Base-by-base conservation (phyloP, 2,329 filamentous ascomycete species). In the Corynespora cassiicola region DNA sequence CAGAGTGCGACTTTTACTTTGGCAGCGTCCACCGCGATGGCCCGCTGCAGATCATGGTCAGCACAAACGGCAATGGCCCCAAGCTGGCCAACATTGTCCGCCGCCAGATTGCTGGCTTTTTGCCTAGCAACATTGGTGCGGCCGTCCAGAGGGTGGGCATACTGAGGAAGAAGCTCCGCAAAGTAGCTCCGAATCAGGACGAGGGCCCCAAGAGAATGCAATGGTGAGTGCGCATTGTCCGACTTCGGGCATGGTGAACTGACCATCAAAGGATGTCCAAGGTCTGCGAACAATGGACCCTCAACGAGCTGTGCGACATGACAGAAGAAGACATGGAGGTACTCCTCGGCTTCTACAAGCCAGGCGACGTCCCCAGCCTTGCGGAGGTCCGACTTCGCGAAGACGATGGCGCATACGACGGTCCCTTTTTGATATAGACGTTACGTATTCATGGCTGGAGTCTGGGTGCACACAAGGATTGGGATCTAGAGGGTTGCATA, bases 1-100 rank as follows among this genome's bases (percentile, higher is more conserved):
- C 90, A 1, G 94, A 99, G 69, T 99, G 94, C 70, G 94, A 99
- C 64, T 99, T 99, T 66, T 99, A 96, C 77, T 99, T 99, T 73
- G 94, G 94, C 47, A 94, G 88, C 65, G 86, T 96, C 24, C 89
- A 99, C 71, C 86, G 94, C 33, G 94, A 99, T 66, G 94, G 94
- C 0, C 94, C 94, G 5, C 72, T 99, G 45, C 94, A 99, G 75
- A 86, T 99, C 60, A 99, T 99, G 94, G 92, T 99, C 56, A 95
- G 88, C 73, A 99, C 94, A 22, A 99, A 97, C 66, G 94, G 94
- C 35, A 96, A 96, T 65, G 94, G 94, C 0, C 94, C 94, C 0
- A 85, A 92, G 63, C 74, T 99, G 49, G 94, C 94, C 7, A 92
- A 89, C 53, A 85, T 91, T 31, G 87, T 99, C 33, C 77, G 92